Conservation (phyloP, 306 rosid genomes). For the Citrullus amarus region DNA sequence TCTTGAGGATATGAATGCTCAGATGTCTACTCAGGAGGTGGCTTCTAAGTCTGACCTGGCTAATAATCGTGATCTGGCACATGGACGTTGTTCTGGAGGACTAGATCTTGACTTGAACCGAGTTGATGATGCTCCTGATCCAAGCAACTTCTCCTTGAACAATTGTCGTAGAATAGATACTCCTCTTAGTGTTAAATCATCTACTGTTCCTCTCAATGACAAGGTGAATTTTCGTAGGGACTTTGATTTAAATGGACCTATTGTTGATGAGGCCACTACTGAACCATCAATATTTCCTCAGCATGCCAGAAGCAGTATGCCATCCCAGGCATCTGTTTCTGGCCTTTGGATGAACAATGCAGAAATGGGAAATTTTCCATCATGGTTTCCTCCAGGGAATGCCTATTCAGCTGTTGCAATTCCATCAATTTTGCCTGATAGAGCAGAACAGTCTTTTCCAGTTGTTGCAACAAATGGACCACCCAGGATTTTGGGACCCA, state of each 20-base stretch:
- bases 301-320: slow-evolving; percentile 30
- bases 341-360: slow-evolving; percentile 37
- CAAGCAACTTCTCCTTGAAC: slow-evolving; percentile 25
- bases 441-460: slow-evolving; percentile 48
- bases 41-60: slow-evolving; percentile 15
- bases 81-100: slow-evolving; percentile 35
- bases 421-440: slow-evolving; percentile 49
- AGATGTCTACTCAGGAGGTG: slow-evolving; percentile 8
- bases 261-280: slow-evolving; percentile 27
- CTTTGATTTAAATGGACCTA: slow-evolving; percentile 77
- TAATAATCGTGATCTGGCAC: slow-evolving; percentile 9
- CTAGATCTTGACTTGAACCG: slow-evolving; percentile 67
- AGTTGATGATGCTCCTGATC: slow-evolving; percentile 42
- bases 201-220: slow-evolving; percentile 20
- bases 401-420: slow-evolving; percentile 48
- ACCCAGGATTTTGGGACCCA: slow-evolving; percentile 41
- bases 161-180: slow-evolving; percentile 22
- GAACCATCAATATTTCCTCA: slow-evolving; percentile 30
- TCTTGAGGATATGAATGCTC: slow-evolving; percentile 42
- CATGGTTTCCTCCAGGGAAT: slow-evolving; percentile 59
- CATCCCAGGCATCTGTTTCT: slow-evolving; percentile 32
- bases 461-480: slow-evolving; percentile 45
- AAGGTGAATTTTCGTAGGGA: slow-evolving; percentile 29
- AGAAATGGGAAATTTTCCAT: slow-evolving; percentile 40
- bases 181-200: slow-evolving; percentile 18